Evolutionary conservation across 2,329 filamentous ascomycete genomes (phyloP).

Genomic region (Aspergillus pseudonomiae): DNA sequence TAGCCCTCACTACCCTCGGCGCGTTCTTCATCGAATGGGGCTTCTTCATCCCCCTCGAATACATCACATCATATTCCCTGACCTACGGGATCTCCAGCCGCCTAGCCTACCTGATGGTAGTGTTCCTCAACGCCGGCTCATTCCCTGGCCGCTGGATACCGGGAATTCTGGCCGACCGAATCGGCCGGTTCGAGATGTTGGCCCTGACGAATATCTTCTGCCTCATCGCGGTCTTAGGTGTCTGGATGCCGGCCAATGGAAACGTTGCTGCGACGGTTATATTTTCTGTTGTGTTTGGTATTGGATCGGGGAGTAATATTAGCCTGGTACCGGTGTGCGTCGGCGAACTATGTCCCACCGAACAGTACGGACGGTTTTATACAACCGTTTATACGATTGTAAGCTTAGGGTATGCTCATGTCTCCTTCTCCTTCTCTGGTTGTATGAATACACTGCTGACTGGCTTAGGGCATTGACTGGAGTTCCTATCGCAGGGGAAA

Average conservation of each 20-base stretch:
- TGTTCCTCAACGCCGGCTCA: constrained; percentile 27
- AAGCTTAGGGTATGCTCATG: constrained; percentile 24
- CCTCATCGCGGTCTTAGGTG: constrained; percentile 25
- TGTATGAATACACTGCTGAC: background rate
- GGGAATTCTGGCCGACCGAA: constrained; percentile 27
- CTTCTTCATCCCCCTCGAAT: constrained; percentile 30
- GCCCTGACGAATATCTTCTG: constrained; percentile 31
- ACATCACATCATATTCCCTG: constrained; percentile 27
- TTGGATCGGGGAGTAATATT: constrained; percentile 43
- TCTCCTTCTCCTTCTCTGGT: background rate
- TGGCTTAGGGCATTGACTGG: constrained; percentile 27
- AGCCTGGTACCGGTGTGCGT: constrained; percentile 48
- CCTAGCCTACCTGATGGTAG: constrained; percentile 28
- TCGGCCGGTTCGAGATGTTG: constrained; percentile 33
- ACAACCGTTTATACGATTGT: constrained; percentile 38
- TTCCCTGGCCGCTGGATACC: constrained; percentile 28
- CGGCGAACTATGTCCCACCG: constrained; percentile 48
- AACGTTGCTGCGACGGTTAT: constrained; percentile 23
- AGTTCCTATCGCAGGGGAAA: constrained; percentile 30
- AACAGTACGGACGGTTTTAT: constrained; percentile 47
- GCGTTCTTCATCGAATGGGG: constrained; percentile 29
- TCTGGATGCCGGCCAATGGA: constrained; percentile 31
- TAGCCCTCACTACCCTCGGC: constrained; percentile 22
- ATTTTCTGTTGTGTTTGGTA: constrained; percentile 37
- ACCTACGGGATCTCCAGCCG: constrained; percentile 13